Conservation (phyloP, 345 rosid species). For the Populus alba region DNA sequence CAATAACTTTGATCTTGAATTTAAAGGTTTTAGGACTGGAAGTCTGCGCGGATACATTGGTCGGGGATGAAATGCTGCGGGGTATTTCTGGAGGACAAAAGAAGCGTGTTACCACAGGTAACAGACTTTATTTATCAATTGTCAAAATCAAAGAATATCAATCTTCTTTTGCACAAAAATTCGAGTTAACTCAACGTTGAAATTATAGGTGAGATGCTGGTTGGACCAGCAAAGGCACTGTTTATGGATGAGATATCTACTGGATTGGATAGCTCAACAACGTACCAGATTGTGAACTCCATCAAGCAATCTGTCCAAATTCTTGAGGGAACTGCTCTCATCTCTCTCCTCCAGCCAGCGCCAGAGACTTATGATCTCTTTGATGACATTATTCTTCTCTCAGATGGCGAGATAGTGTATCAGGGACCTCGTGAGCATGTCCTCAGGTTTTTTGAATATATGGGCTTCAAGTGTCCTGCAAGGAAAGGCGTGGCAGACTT, state of each 20-base stretch:
- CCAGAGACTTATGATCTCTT: conserved; percentile 69
- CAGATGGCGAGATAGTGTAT: conserved; percentile 63
- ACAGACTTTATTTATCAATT: neutral
- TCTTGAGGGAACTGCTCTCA: conserved; percentile 55
- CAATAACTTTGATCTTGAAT: neutral
- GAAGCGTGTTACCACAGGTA: conserved; percentile 83
- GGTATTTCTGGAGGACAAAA: conserved; percentile 83
- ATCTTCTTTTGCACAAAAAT: too few relatives aligned
- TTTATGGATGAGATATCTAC: conserved; percentile 83
- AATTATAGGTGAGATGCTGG: conserved; percentile 61
- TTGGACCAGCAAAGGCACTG: conserved; percentile 58
- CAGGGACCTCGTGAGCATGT: conserved; percentile 66
- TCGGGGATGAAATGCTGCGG: conserved; percentile 66
- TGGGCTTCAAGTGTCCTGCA: conserved; percentile 73
- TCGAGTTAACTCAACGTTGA: too few relatives aligned
- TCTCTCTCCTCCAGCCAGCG: conserved; percentile 81
- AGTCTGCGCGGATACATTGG: conserved; percentile 61
- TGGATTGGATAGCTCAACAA: conserved; percentile 78
- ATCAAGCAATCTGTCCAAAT: conserved; percentile 66
- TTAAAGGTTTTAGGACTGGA: conserved; percentile 70
- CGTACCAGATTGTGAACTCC: conserved; percentile 66
- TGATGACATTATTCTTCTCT: conserved; percentile 64
- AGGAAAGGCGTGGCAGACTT: conserved; percentile 81
- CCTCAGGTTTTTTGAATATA: conserved; percentile 50
- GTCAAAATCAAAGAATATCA: neutral